Percentiles rank a stretch among this genome's conserved stretches.
Conservation (phyloP, 352 stramenopile species). For the Peronospora destructor region DNA sequence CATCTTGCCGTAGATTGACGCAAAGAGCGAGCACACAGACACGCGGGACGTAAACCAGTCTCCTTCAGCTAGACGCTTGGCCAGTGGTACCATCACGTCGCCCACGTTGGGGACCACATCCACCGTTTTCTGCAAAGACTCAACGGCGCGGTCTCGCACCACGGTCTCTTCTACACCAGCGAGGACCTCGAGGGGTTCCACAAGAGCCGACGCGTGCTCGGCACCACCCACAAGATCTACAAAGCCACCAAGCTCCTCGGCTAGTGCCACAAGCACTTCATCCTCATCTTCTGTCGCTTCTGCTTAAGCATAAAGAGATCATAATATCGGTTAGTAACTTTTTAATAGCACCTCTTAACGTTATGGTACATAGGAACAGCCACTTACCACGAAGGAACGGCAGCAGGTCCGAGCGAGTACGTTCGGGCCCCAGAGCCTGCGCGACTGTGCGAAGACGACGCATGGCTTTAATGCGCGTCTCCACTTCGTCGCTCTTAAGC, state of each 20-base stretch:
- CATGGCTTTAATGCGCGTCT: conserved; percentile 92
- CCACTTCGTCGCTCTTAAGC: conserved; percentile 87
- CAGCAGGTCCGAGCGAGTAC: conserved; percentile 76
- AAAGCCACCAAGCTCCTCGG: conserved; percentile 86
- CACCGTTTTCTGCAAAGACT: conserved; percentile 68
- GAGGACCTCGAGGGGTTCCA: conserved; percentile 89
- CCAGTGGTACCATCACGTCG: conserved; percentile 64
- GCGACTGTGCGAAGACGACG: conserved; percentile 87
- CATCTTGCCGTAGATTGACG: conserved; percentile 61
- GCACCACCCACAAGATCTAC: conserved; percentile 84
- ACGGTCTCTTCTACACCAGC: conserved; percentile 91
- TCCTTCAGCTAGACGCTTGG: conserved; percentile 72
- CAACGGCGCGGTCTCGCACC: conserved; percentile 80
- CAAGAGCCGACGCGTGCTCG: conserved; percentile 49
- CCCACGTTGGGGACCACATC: conserved; percentile 52
- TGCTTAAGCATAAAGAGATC: conserved; percentile 14
- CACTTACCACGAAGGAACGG: conserved; percentile 78
- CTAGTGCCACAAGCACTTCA: conserved; percentile 89
- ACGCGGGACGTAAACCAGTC: conserved; percentile 88
- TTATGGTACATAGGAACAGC: background rate
- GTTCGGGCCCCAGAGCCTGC: conserved; percentile 83
- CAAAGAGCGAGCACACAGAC: conserved; percentile 79
- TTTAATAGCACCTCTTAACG: conserved; percentile 6
- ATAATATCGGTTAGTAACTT: conserved; percentile 8
- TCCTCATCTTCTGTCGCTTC: conserved; percentile 90